Evolutionary conservation across 495 filamentous ascomycete genomes (phyloP).

Genomic region (Apodospora peruviana): DNA sequence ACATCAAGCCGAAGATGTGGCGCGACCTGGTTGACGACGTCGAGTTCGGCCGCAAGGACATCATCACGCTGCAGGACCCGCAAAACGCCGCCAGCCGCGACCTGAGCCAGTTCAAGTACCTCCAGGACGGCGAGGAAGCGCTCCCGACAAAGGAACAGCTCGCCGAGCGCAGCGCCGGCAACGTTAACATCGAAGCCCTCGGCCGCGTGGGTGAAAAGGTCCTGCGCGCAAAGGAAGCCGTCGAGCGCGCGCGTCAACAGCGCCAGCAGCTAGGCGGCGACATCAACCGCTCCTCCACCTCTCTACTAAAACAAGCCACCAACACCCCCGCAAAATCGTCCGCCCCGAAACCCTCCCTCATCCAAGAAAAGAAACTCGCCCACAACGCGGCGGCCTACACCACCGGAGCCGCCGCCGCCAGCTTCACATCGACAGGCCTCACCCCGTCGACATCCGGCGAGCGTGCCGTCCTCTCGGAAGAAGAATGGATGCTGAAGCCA

Average conservation of each 20-base stretch:
- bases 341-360: constrained; percentile 24
- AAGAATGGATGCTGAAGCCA: constrained; percentile 93
- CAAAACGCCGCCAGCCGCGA: constrained; percentile 83
- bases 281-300: constrained; percentile 38
- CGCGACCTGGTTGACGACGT: constrained; percentile 80
- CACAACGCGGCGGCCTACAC: constrained; percentile 89
- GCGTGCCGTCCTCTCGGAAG: constrained; percentile 78
- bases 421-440: constrained; percentile 88
- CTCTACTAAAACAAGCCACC: constrained; percentile 5
- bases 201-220: constrained; percentile 80
- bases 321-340: background rate
- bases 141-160: constrained; percentile 49
- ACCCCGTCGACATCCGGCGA: constrained; percentile 86
- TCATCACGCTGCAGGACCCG: constrained; percentile 95
- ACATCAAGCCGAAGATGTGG: constrained; percentile 98
- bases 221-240: constrained; percentile 83
- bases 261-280: constrained; percentile 39
- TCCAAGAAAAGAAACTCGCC: constrained; percentile 48
- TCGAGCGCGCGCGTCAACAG: constrained; percentile 68
- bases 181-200: constrained; percentile 69
- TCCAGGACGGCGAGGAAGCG: constrained; percentile 73
- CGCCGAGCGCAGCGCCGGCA: constrained; percentile 51
- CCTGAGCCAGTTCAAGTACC: constrained; percentile 81
- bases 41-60: constrained; percentile 85
- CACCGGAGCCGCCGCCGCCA: constrained; percentile 86